Conservation (phyloP, 1,139 yeast species). For the Saccharomyces hybrid region DNA sequence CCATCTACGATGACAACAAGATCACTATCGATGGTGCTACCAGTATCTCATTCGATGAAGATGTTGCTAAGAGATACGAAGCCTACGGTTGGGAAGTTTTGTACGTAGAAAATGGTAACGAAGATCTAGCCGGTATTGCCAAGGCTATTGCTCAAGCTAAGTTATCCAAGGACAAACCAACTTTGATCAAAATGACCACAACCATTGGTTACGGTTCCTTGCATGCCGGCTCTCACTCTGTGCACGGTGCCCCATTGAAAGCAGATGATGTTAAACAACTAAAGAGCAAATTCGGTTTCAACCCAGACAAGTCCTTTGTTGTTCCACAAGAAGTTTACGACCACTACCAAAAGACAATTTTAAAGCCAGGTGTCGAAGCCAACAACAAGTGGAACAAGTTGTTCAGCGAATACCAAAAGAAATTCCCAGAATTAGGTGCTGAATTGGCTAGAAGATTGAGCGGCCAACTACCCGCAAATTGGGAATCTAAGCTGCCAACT, state of each 20-base stretch:
- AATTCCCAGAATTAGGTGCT: conserved; percentile 74
- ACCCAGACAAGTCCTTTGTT: conserved; percentile 72
- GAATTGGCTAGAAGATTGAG: conserved; percentile 76
- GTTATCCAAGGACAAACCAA: conserved; percentile 66
- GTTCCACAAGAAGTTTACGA: conserved; percentile 83
- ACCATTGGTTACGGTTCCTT: conserved; percentile 94
- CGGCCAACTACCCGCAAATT: conserved; percentile 75
- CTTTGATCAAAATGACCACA: conserved; percentile 82
- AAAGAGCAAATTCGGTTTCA: conserved; percentile 79
- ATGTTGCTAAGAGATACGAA: conserved; percentile 77
- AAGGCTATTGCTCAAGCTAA: conserved; percentile 70
- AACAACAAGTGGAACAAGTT: conserved; percentile 70
- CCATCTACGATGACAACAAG: conserved; percentile 95
- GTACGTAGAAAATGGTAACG: conserved; percentile 74
- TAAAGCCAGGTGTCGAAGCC: conserved; percentile 52
- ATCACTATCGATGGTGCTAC: conserved; percentile 97
- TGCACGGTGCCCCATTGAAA: conserved; percentile 97
- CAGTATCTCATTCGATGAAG: conserved; percentile 87
- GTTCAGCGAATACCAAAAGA: conserved; percentile 53
- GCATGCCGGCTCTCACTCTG: conserved; percentile 80
- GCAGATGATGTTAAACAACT: conserved; percentile 86
- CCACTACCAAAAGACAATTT: conserved; percentile 51
- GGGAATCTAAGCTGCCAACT: conserved; percentile 73
- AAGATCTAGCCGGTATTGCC: conserved; percentile 64
- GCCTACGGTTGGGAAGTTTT: conserved; percentile 93